Conservation (phyloP, 176 grass and related monocot genomes). For the Microstegium vimineum region DNA sequence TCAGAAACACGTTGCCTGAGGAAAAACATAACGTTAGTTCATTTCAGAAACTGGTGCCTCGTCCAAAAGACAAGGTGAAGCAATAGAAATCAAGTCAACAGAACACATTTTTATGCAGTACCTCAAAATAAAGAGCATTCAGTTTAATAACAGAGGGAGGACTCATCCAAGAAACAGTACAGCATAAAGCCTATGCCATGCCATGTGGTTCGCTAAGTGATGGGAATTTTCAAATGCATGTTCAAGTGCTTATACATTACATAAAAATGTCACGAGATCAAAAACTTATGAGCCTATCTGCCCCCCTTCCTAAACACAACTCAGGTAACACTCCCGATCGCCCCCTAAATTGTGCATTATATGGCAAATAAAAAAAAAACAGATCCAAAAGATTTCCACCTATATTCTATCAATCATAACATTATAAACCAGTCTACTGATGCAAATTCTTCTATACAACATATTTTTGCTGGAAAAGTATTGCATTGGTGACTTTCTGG, state of each 20-base stretch:
- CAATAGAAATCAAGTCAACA: neutral
- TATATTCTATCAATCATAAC: neutral
- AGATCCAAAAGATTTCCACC: neutral
- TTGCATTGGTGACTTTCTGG: neutral
- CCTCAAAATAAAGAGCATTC: neutral
- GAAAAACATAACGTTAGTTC: neutral
- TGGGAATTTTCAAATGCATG: neutral
- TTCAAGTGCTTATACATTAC: neutral
- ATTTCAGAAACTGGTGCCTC: neutral
- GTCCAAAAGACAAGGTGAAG: neutral
- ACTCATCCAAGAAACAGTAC: neutral
- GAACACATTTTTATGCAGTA: neutral
- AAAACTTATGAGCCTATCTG: neutral
- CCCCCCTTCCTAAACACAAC: neutral
- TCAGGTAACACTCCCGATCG: neutral
- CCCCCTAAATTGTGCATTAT: neutral
- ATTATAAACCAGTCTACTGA: neutral
- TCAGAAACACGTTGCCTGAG: constrained; percentile 96
- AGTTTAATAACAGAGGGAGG: neutral
- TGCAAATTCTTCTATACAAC: neutral
- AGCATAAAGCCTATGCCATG: neutral
- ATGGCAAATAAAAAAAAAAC: neutral
- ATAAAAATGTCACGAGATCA: neutral
- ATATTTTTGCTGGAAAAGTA: neutral
- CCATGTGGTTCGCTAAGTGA: neutral